Percentiles rank a stretch among this genome's conserved stretches.
Evolutionary conservation across 2,329 filamentous ascomycete species (phyloP).

Genomic region (Penicillium sp.): DNA sequence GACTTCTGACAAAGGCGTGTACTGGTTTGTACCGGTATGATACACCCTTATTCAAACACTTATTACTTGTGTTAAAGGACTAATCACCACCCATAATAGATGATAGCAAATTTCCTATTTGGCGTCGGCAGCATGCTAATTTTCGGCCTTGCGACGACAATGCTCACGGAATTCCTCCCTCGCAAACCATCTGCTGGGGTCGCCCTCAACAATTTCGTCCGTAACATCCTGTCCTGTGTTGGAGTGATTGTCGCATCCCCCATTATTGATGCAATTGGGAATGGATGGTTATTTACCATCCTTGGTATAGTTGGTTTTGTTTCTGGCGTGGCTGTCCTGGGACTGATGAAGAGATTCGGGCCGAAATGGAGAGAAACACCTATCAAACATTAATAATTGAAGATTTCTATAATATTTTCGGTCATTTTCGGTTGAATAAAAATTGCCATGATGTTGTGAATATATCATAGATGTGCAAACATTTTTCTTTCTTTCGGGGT

Average conservation of each 20-base stretch:
- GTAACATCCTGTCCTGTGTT: slow-evolving; percentile 73
- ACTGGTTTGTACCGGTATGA: slow-evolving; percentile 57
- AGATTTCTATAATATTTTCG: not conserved
- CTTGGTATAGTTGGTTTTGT: slow-evolving; percentile 54
- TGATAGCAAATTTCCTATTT: slow-evolving; percentile 68
- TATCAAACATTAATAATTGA: slow-evolving; percentile 8
- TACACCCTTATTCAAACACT: not conserved
- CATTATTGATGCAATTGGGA: slow-evolving; percentile 65
- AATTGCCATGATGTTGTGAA: not conserved
- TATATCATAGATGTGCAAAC: not conserved
- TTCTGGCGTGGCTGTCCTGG: slow-evolving; percentile 57
- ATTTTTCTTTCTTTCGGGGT: not conserved
- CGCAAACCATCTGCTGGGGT: slow-evolving; percentile 67
- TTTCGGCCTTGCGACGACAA: slow-evolving; percentile 69
- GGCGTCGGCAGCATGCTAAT: slow-evolving; percentile 76
- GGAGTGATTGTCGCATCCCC: slow-evolving; percentile 68
- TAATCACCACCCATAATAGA: slow-evolving; percentile 24
- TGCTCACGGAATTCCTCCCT: slow-evolving; percentile 82
- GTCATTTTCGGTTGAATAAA: not conserved
- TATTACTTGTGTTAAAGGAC: slow-evolving; percentile 7
- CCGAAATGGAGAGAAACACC: slow-evolving; percentile 55
- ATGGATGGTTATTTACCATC: slow-evolving; percentile 72
- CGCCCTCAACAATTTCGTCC: slow-evolving; percentile 75
- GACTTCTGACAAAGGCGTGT: slow-evolving; percentile 60
- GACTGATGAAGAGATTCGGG: slow-evolving; percentile 56